Percentiles rank a stretch among this genome's conserved stretches.
Evolutionary conservation across 148 eudicot species (phyloP).

Genomic region (Diospyros lotus): DNA sequence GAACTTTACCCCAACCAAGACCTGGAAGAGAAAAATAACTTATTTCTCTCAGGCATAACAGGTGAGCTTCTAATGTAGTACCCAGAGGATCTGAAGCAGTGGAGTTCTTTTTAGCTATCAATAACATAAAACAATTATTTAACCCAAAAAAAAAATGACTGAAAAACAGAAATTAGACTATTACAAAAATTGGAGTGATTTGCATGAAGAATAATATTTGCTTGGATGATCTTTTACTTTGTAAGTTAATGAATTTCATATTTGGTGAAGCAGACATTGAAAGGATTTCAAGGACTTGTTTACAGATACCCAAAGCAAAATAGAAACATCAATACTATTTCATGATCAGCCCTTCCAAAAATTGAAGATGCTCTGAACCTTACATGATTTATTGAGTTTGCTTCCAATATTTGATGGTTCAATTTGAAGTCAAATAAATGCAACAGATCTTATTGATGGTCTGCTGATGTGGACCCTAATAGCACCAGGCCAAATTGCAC

Average conservation of each 20-base stretch:
- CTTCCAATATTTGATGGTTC: background rate
- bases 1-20: conserved; percentile 88
- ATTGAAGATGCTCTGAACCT: background rate
- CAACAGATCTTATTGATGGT: no score
- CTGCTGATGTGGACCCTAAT: background rate
- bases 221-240: background rate
- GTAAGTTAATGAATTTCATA: background rate
- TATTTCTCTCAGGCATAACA: no score
- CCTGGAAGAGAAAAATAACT: conserved; percentile 35
- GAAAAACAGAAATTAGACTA: background rate
- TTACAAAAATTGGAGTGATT: background rate
- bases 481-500: background rate
- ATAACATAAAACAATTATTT: background rate
- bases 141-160: background rate
- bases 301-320: background rate
- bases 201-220: background rate
- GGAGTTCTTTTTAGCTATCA: background rate
- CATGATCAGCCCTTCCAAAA: background rate
- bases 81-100: background rate
- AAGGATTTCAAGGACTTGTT: background rate
- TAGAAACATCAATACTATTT: background rate
- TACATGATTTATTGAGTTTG: background rate
- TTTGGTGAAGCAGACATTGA: background rate
- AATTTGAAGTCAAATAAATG: no score
- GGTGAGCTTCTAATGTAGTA: background rate